Conservation (phyloP, 2,329 filamentous ascomycete genomes). For the Aspergillus sp. region DNA sequence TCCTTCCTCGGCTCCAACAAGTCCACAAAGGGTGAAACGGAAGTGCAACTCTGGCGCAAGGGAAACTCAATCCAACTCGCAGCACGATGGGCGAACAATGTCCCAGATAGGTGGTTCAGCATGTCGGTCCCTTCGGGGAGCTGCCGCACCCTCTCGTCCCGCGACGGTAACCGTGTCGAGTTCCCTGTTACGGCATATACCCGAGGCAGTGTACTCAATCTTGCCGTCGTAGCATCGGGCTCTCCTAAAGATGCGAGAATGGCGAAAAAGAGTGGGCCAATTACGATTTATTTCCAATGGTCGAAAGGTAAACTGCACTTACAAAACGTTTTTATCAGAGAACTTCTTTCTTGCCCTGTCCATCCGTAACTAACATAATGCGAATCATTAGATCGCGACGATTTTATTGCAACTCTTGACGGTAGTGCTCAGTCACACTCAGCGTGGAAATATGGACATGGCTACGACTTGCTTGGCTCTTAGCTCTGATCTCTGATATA, state of each 20-base stretch:
- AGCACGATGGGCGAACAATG: slow-evolving; percentile 27
- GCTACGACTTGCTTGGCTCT: not conserved
- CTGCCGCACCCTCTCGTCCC: slow-evolving; percentile 2
- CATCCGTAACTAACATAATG: not conserved
- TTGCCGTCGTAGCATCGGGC: slow-evolving; percentile 28
- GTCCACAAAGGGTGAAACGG: slow-evolving; percentile 27
- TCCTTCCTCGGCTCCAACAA: slow-evolving; percentile 22
- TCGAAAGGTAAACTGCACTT: slow-evolving; percentile 18
- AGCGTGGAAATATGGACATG: not conserved
- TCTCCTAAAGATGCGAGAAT: slow-evolving; percentile 22
- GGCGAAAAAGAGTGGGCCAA: slow-evolving; percentile 19
- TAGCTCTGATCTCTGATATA: not conserved
- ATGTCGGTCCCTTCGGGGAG: slow-evolving; percentile 21
- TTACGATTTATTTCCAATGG: slow-evolving; percentile 28
- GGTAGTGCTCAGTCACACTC: not conserved
- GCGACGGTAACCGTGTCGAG: slow-evolving; percentile 23
- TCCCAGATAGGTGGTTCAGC: slow-evolving; percentile 31
- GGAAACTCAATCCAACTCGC: slow-evolving; percentile 25
- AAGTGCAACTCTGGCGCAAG: slow-evolving; percentile 32
- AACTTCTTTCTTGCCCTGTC: not conserved
- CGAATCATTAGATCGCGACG: slow-evolving; percentile 19
- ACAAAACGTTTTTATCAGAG: not conserved
- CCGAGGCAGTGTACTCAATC: slow-evolving; percentile 27
- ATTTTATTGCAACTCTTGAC: slow-evolving; percentile 18
- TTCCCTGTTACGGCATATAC: slow-evolving; percentile 22